Conservation (phyloP, 2,329 filamentous ascomycete genomes). For the Bipolaris bicolor region DNA sequence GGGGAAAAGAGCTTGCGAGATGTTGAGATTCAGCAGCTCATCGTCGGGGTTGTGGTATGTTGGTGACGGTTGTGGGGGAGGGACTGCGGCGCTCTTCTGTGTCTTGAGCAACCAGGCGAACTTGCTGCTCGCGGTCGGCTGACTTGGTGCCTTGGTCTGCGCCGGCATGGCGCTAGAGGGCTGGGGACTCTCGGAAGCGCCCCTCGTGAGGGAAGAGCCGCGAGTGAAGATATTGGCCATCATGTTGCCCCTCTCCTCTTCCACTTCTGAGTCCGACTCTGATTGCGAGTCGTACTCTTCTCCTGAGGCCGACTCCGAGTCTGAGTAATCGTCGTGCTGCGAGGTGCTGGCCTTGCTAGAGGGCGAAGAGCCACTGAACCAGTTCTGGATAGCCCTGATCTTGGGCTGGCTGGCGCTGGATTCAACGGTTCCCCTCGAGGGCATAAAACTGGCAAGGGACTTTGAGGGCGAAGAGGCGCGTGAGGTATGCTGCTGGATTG, state of each 20-base stretch:
- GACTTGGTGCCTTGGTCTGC: slow-evolving; percentile 28
- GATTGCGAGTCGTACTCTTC: slow-evolving; percentile 35
- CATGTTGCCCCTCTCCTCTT: slow-evolving; percentile 39
- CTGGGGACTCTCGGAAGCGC: slow-evolving; percentile 29
- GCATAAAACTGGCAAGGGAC: slow-evolving; percentile 49
- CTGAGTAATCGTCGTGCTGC: slow-evolving; percentile 37
- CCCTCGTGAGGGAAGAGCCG: slow-evolving; percentile 33
- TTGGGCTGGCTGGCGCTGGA: slow-evolving; percentile 43
- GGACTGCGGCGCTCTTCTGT: slow-evolving; percentile 41
- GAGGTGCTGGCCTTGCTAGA: slow-evolving; percentile 55
- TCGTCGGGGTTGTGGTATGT: slow-evolving; percentile 48
- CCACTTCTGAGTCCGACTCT: slow-evolving; percentile 25
- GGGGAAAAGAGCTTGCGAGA: slow-evolving; percentile 61
- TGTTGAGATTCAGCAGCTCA: slow-evolving; percentile 62
- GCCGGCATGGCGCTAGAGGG: slow-evolving; percentile 24
- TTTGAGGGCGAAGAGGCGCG: slow-evolving; percentile 48
- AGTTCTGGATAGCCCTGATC: slow-evolving; percentile 52
- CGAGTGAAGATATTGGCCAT: slow-evolving; percentile 45
- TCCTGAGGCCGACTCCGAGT: slow-evolving; percentile 36
- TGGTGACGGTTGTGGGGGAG: slow-evolving; percentile 33
- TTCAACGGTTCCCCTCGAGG: slow-evolving; percentile 40
- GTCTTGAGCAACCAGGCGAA: slow-evolving; percentile 48
- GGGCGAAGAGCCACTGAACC: slow-evolving; percentile 61
- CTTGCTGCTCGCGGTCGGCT: slow-evolving; percentile 38
- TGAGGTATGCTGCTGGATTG: slow-evolving; percentile 49